Percentiles rank a stretch among this genome's conserved stretches.
phyloP scores from a whole-genome alignment of 495 filamentous ascomycete species.

The Aspergillus ostianus region DNA sequence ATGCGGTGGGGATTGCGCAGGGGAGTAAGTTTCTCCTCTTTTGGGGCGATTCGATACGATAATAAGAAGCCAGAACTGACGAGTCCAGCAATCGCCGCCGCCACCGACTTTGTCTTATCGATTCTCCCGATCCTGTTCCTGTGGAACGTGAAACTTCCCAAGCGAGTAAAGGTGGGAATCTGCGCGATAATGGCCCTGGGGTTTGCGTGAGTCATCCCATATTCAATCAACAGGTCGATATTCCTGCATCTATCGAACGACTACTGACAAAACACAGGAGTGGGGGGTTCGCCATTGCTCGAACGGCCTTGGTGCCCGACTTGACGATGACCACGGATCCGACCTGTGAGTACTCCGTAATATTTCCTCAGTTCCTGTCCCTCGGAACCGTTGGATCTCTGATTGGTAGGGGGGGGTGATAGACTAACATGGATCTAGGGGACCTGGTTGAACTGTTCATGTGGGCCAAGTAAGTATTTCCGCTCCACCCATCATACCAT shows the following conservation, averaged over 20 bases:
- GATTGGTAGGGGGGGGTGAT: not conserved
- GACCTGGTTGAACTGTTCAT: conserved; percentile 8
- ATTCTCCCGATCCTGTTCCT: conserved; percentile 4
- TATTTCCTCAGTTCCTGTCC: too few relatives aligned
- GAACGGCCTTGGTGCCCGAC: conserved; percentile 1
- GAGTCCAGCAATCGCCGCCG: not conserved
- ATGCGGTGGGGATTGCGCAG: conserved; percentile 5
- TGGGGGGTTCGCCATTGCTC: conserved; percentile 4
- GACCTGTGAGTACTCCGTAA: not conserved
- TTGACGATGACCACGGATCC: conserved; percentile 4
- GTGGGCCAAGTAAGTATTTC: conserved; percentile 3
- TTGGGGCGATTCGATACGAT: too few relatives aligned
- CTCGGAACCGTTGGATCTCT: not conserved
- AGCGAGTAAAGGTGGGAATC: conserved; percentile 7
- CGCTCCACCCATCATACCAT: not conserved
- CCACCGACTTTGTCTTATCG: conserved; percentile 1
- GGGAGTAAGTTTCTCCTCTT: not conserved
- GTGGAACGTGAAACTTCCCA: conserved; percentile 8
- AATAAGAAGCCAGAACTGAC: too few relatives aligned
- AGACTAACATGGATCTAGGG: conserved; percentile 1
- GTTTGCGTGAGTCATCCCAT: not conserved
- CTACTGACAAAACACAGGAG: not conserved
- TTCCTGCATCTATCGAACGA: too few relatives aligned
- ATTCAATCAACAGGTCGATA: not conserved
- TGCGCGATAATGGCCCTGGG: conserved; percentile 3